Conservation (phyloP, 345 rosid genomes). For the Salix viminalis region DNA sequence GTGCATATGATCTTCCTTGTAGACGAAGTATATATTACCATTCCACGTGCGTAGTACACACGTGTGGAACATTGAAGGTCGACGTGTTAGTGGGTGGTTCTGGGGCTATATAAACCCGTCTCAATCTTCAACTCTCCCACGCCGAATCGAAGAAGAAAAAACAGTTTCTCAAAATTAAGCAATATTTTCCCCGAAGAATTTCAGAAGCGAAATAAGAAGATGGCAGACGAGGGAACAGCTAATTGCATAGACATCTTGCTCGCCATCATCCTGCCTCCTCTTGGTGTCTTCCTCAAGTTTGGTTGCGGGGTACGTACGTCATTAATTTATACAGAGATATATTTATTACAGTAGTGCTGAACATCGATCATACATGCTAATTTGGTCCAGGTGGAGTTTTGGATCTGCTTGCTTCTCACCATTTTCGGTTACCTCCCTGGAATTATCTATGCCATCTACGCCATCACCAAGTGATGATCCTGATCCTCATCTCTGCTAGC, state of each 20-base stretch:
- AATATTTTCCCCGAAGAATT: too few species aligned
- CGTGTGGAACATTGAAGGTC: too few species aligned
- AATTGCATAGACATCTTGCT: slow-evolving; percentile 63
- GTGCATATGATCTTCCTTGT: too few species aligned
- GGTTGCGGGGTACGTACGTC: slow-evolving; percentile 48
- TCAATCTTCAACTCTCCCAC: too few species aligned
- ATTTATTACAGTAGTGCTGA: not conserved
- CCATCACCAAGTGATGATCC: slow-evolving; percentile 46
- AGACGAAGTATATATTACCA: too few species aligned
- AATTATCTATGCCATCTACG: slow-evolving; percentile 67
- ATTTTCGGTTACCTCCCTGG: slow-evolving; percentile 75
- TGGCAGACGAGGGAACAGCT: slow-evolving; percentile 36
- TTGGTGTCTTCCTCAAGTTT: slow-evolving; percentile 80
- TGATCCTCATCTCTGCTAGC: not conserved
- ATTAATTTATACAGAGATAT: not conserved
- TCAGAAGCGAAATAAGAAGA: not conserved
- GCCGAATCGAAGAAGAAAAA: too few species aligned
- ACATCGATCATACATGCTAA: not conserved
- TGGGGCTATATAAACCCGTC: too few species aligned
- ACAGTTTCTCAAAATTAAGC: too few species aligned
- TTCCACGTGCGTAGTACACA: too few species aligned
- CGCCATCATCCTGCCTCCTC: slow-evolving; percentile 87
- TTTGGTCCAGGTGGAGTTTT: slow-evolving; percentile 52
- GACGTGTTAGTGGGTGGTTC: too few species aligned
- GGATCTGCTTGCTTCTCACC: slow-evolving; percentile 81